These are phyloP conservation scores for Phyllosticta ampelicida DNA, from an alignment of 2,329 filamentous ascomycete genomes.

Conservation along the genomic window DNA sequence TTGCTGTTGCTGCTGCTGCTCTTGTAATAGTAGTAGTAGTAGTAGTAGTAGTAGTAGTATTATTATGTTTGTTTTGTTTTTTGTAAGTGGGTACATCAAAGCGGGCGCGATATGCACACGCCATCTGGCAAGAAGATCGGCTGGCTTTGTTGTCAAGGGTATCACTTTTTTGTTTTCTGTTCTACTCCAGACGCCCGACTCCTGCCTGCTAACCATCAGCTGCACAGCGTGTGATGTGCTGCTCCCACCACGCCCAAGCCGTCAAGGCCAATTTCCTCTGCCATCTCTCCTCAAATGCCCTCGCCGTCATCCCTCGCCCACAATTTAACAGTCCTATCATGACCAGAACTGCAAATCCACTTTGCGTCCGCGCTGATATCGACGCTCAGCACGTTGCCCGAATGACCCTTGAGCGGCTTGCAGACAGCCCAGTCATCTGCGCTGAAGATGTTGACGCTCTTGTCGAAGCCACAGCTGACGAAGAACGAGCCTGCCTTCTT, in stretches of 20 bases:
- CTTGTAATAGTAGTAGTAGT: too few relatives aligned
- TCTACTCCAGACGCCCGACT: background rate
- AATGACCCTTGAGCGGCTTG: conserved; percentile 81
- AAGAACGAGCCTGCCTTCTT: conserved; percentile 89
- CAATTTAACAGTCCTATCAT: conserved; percentile 90
- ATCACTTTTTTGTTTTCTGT: background rate
- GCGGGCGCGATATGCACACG: too few relatives aligned
- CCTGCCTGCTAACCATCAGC: background rate
- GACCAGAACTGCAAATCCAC: conserved; percentile 91
- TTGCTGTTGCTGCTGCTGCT: too few relatives aligned
- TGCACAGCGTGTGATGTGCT: background rate
- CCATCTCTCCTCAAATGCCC: conserved; percentile 14
- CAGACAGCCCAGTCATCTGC: conserved; percentile 91
- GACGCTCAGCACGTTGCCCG: conserved; percentile 80
- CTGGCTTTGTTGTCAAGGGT: background rate
- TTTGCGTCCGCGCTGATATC: conserved; percentile 77
- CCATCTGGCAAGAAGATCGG: background rate
- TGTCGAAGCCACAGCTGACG: conserved; percentile 83
- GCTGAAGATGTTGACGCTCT: conserved; percentile 89
- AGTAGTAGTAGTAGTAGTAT: too few relatives aligned
- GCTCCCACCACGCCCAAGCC: background rate
- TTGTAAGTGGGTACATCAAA: too few relatives aligned
- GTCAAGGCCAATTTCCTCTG: background rate
- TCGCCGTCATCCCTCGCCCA: conserved; percentile 80
- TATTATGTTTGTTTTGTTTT: too few relatives aligned